Evolutionary conservation across 164 flowering plant species (phyloP), one percentile per base, ranked within the genome.

Genomic region (Cinnamomum micranthum): DNA sequence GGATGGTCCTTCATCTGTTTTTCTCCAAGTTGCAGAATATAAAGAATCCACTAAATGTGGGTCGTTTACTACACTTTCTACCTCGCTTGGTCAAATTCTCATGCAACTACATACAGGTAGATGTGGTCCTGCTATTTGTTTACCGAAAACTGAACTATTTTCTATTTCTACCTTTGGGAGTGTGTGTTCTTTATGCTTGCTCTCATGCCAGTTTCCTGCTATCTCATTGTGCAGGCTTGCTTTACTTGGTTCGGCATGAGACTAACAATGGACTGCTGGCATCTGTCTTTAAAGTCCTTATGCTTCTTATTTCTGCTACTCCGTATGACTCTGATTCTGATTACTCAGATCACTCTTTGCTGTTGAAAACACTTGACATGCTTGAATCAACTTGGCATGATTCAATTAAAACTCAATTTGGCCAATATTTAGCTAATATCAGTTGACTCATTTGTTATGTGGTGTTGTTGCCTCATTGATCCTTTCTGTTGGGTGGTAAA

Each of bases 41-140:
- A 92, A 82, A 74, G 98, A 88, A 70, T 71, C 91, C 50, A 52
- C 86, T 51, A 95, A 86, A 84, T 80, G 76, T 81, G 97, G 92
- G 71, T 89, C 98, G 75, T 95, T 87, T 80, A 90, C 88, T 13
- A 79, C 98, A 74, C 92, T 92, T 81, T 92, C 98, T 35, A 89
- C 82, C 79, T 87, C 97, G 27, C 89, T 92, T 77, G 99, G 99
- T 71, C 91, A 90, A 80, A 92, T 91, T 63, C 81, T 95, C 50
- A 83, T 93, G 96, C 96, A 95, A 76, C 94, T 95, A 76, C 97
- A 95, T 83, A 81, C 86, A 65, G 98, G 98, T 91, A 82, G 14
- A 47, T 69, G 14, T 69, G n/a, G 27, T 41, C 6, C 1, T 31
- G 6, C 55, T 50, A 11, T 41, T 69, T 41, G 47, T 15, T 67